phyloP scores from a whole-genome alignment of 2,329 filamentous ascomycete genomes.

The Fusarium pseudoanthophilum region DNA sequence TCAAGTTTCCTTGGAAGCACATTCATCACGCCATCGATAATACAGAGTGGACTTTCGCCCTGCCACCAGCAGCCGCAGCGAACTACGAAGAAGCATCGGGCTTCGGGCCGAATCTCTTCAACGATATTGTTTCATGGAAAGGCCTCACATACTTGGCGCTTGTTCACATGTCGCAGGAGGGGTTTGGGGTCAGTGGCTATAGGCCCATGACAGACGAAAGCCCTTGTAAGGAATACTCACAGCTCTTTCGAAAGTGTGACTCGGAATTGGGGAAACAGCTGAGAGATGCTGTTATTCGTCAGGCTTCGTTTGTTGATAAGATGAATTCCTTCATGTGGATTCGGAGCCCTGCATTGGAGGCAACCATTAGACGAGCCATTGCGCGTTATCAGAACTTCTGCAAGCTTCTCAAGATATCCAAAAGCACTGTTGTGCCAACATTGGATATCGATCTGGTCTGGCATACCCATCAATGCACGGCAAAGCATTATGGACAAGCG shows the following conservation, averaged over 20 bases:
- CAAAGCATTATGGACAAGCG: slow-evolving; percentile 41
- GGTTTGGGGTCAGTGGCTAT: background rate
- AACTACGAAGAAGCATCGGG: background rate
- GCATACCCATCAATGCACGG: slow-evolving; percentile 56
- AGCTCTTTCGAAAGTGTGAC: background rate
- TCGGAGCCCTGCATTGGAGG: slow-evolving; percentile 48
- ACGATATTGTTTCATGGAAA: background rate
- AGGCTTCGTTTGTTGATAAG: slow-evolving; percentile 54
- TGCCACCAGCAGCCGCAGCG: background rate
- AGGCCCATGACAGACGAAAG: rapidly evolving
- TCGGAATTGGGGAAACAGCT: slow-evolving; percentile 22
- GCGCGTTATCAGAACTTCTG: slow-evolving; percentile 54
- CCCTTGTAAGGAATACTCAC: background rate
- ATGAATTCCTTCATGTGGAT: slow-evolving; percentile 55
- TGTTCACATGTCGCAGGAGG: rapidly evolving
- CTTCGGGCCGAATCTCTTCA: background rate
- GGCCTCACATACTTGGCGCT: rapidly evolving
- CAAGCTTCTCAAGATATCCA: slow-evolving; percentile 43
- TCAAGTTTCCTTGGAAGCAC: slow-evolving; percentile 35
- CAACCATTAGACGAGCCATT: slow-evolving; percentile 50
- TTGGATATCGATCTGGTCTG: slow-evolving; percentile 56
- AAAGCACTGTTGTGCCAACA: slow-evolving; percentile 51
- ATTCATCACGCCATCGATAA: slow-evolving; percentile 32
- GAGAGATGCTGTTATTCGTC: slow-evolving; percentile 50
- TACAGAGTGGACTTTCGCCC: slow-evolving; percentile 23